Evolutionary conservation across 192 early-diverging fungal species (phyloP).

Genomic region (Backusella morwellensis): DNA sequence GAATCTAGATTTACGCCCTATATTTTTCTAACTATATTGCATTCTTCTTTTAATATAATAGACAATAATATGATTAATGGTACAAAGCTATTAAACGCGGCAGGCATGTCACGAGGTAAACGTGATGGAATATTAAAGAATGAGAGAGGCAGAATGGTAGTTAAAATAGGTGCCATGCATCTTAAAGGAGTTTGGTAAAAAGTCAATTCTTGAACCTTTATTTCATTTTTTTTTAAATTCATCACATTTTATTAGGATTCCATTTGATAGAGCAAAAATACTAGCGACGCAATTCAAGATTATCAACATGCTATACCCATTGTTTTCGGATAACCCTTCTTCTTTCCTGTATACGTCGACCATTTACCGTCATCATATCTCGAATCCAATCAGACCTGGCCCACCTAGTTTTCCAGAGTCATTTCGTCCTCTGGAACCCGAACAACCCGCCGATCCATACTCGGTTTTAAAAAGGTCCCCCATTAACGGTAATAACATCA

Average conservation of each 20-base stretch:
- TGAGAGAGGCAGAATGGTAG: constrained; percentile 78
- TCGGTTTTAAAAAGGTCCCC: neutral
- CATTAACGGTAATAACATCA: neutral
- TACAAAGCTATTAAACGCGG: constrained; percentile 82
- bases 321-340: constrained; percentile 70
- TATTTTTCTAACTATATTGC: neutral
- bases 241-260: constrained; percentile 43
- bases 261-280: constrained; percentile 61
- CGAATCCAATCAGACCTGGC: neutral
- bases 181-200: constrained; percentile 80
- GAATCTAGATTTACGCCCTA: neutral
- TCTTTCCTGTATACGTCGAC: constrained; percentile 51
- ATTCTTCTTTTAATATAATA: constrained; percentile 20
- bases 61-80: constrained; percentile 87
- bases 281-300: constrained; percentile 75
- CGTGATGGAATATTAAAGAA: constrained; percentile 84
- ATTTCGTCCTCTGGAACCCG: neutral
- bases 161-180: constrained; percentile 85
- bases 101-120: constrained; percentile 86
- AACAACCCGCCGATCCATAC: neutral
- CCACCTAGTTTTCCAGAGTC: neutral
- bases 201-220: neutral
- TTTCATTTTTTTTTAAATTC: neutral
- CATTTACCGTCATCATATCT: neutral
- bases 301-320: constrained; percentile 63